These are phyloP conservation scores for Plasmodium gallinaceum DNA, from an alignment of 169 alveolate species.

Conservation along the genomic window DNA sequence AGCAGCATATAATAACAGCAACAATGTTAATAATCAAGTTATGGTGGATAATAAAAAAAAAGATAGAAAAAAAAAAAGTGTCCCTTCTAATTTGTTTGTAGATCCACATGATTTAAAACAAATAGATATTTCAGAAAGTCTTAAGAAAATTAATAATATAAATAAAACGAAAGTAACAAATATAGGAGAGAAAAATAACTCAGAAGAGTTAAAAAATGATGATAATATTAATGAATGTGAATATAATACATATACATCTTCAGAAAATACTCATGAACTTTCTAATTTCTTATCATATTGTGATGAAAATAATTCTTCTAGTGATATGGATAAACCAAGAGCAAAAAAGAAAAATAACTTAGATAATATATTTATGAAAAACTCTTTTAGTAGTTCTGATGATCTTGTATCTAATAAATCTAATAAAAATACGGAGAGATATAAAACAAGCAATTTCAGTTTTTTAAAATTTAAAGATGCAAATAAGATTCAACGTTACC, in stretches of 20 bases:
- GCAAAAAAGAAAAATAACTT: conserved; percentile 11
- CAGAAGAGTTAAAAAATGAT: not conserved
- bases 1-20: not conserved
- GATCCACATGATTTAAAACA: conserved; percentile 53
- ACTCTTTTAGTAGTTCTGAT: not conserved
- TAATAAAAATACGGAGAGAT: not conserved
- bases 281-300: not conserved
- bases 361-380: not conserved
- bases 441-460: not conserved
- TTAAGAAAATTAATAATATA: not conserved
- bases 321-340: conserved; percentile 18
- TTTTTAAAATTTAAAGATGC: conserved; percentile 28
- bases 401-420: conserved; percentile 14
- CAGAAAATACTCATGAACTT: conserved; percentile 17
- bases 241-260: not conserved
- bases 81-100: conserved; percentile 10
- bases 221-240: not conserved
- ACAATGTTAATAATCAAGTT: not conserved
- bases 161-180: not conserved
- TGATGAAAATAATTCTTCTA: conserved; percentile 21
- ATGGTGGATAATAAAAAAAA: not conserved
- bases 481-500: conserved; percentile 43
- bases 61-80: not conserved
- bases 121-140: conserved; percentile 19
- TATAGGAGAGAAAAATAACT: not conserved